Evolutionary conservation across 352 stramenopile genomes (phyloP), one percentile per base, ranked within the genome.

Genomic region (Pythium sp.): DNA sequence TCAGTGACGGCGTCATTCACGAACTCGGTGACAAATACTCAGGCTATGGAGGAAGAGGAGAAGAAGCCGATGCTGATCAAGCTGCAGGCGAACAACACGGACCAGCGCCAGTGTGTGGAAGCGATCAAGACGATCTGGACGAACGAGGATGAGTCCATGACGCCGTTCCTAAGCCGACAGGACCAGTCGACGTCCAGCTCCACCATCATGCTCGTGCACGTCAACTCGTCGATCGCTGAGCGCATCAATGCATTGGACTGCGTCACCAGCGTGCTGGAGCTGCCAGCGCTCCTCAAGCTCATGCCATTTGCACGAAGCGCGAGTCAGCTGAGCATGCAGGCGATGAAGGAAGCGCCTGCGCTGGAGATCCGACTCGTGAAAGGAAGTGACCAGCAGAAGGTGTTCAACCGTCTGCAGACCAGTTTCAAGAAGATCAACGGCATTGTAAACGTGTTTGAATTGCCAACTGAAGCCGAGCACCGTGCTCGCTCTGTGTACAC

Each of bases 281-380:
- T 91, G 28, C 81, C 81, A 6, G 49, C 73, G 28, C 77, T 94
- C 51, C 67, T 92, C 58, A 95, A 93, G 68, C 69, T 95, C 22
- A 77, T 88, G 72, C 87, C 87, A 12, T 89, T 95, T 22, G 82
- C 82, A 5, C 71, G 82, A 32, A 89, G 77, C 46, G 70, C 77
- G 51, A 68, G 68, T 12, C 79, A 89, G 41, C 55, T 86, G 58
- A 77, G 71, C 57, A 57, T 74, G 51, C n/a, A 76, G 60, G 36
- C 58, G n/a, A 74, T 72, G 2, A 51, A 71, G 2, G 65, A 68
- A 15, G 71, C 76, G 3, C 87, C 87, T 20, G 69, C 74, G 8
- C 78, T 93, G 75, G 85, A 91, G 62, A 80, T 94, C 41, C 72
- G 78, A 36, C 66, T 93, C 2, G 66, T 91, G 24, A 67, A 81